Evolutionary conservation across 805 yeast species (phyloP).

Genomic region (Monosporozyma aerobia): DNA sequence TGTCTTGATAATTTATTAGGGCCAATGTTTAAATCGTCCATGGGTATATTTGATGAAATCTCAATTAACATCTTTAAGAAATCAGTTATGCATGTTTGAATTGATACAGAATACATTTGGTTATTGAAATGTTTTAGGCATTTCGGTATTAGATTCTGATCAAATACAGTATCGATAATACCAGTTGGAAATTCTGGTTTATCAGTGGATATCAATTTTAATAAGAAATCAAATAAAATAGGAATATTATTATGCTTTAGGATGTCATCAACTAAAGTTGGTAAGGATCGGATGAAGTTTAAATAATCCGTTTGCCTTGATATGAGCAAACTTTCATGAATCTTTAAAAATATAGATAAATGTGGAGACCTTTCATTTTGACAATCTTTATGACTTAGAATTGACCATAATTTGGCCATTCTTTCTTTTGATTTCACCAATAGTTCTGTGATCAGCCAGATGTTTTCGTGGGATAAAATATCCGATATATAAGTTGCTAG

Average conservation of each 20-base stretch:
- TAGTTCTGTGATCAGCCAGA: constrained; percentile 85
- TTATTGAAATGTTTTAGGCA: constrained; percentile 55
- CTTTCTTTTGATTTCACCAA: constrained; percentile 64
- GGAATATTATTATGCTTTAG: constrained; percentile 76
- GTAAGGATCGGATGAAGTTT: constrained; percentile 35
- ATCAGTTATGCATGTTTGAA: constrained; percentile 89
- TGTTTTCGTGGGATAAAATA: constrained; percentile 67
- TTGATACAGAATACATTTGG: constrained; percentile 48
- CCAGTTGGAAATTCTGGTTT: constrained; percentile 85
- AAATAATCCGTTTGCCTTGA: constrained; percentile 45
- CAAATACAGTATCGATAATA: constrained; percentile 64
- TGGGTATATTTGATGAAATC: constrained; percentile 86
- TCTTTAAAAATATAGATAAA: constrained; percentile 77
- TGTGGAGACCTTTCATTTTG: constrained; percentile 63
- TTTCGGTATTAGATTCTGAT: constrained; percentile 62
- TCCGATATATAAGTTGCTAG: constrained; percentile 41
- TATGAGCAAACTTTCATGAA: constrained; percentile 77
- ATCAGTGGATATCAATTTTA: constrained; percentile 86
- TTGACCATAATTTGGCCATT: constrained; percentile 66
- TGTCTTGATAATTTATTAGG: constrained; percentile 88
- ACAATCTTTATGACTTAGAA: constrained; percentile 47
- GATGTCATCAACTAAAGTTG: constrained; percentile 57
- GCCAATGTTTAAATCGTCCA: constrained; percentile 73
- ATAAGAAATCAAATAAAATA: constrained; percentile 79
- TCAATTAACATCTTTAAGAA: constrained; percentile 88